Conservation (phyloP, 352 stramenopile genomes). For the Ochromonadaceae sp. region DNA sequence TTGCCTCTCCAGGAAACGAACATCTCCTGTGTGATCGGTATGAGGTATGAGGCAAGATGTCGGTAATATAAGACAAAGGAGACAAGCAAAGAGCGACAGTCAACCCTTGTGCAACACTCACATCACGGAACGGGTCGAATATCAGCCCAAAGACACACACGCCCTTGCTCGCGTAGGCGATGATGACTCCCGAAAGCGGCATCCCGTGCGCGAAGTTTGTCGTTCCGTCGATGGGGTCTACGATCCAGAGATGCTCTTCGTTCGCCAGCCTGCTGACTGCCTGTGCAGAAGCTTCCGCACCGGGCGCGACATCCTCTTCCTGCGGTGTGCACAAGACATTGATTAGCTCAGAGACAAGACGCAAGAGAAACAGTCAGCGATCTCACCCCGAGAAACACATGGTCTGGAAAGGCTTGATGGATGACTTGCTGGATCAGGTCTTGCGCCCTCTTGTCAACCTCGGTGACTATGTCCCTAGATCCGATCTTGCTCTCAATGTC, state of each 20-base stretch:
- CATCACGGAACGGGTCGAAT: constrained; percentile 5
- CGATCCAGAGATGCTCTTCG: constrained; percentile 46
- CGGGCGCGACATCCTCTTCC: no score
- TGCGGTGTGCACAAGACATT: no score
- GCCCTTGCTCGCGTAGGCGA: constrained; percentile 17
- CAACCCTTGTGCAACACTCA: no score
- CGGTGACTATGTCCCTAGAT: background rate
- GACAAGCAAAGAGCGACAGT: no score
- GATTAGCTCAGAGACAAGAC: no score
- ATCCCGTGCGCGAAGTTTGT: constrained; percentile 55
- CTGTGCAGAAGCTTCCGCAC: no score
- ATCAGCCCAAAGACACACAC: background rate
- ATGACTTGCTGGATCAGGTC: background rate
- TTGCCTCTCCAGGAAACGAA: constrained; percentile 49
- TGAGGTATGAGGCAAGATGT: no score
- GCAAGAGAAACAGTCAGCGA: no score
- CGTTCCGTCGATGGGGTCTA: constrained; percentile 78
- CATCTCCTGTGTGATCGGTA: constrained; percentile 53
- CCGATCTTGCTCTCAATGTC: background rate
- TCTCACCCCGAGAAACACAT: background rate
- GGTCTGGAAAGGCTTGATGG: background rate
- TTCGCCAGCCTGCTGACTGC: background rate
- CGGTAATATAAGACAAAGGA: no score
- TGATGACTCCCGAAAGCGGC: constrained; percentile 33
- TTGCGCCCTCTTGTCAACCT: background rate